A percentile compares a stretch with the other conserved stretches of the same genome.
These are phyloP conservation scores for Ophiostoma perfectum DNA, from an alignment of 2,329 filamentous ascomycete genomes.

Conservation along the genomic window DNA sequence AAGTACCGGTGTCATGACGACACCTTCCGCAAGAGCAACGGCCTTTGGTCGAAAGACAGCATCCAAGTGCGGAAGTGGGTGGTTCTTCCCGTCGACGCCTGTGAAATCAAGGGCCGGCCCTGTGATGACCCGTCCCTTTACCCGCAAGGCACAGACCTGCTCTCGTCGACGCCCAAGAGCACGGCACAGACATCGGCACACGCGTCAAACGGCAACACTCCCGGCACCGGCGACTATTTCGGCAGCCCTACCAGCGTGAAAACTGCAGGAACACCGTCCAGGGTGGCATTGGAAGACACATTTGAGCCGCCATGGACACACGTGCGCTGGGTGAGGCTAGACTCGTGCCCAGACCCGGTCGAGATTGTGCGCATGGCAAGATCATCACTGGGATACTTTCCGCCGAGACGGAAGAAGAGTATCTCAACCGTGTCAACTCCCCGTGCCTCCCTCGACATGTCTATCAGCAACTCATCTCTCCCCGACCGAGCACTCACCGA, in stretches of 20 bases:
- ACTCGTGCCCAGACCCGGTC: constrained; percentile 61
- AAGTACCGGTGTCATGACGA: constrained; percentile 83
- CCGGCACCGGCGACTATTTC: constrained; percentile 17
- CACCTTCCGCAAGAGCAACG: constrained; percentile 78
- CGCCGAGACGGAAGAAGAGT: constrained; percentile 80
- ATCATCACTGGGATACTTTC: constrained; percentile 82
- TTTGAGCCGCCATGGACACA: constrained; percentile 71
- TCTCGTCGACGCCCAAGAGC: constrained; percentile 44
- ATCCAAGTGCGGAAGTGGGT: constrained; percentile 79
- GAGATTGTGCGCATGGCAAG: constrained; percentile 82
- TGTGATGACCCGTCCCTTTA: constrained; percentile 50
- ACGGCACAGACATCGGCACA: background rate
- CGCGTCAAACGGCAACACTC: background rate
- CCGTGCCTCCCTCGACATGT: constrained; percentile 57
- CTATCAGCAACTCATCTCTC: constrained; percentile 36
- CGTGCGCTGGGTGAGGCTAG: constrained; percentile 81
- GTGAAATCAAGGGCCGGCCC: constrained; percentile 70
- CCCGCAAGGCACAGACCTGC: constrained; percentile 44
- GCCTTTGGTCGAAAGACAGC: constrained; percentile 90
- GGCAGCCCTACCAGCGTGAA: constrained; percentile 13
- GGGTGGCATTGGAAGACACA: constrained; percentile 31
- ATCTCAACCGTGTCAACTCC: constrained; percentile 63
- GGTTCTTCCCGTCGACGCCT: constrained; percentile 82
- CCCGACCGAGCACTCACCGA: constrained; percentile 33
- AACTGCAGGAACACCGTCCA: constrained; percentile 25